Conservation (phyloP, 208 protist species). For the Wallacemonas sp. region DNA sequence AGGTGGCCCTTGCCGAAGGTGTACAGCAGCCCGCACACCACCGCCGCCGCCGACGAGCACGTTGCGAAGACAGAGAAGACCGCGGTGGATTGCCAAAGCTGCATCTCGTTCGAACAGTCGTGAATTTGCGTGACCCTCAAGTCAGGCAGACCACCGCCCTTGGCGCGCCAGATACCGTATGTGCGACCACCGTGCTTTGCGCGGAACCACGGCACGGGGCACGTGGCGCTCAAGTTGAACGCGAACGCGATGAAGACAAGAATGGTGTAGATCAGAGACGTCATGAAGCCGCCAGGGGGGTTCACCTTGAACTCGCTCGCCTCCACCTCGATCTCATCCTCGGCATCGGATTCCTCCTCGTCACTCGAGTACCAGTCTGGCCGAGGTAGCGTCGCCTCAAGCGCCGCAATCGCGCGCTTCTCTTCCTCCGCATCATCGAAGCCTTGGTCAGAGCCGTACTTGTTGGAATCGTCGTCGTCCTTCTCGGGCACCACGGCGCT, state of each 20-base stretch:
- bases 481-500: constrained; percentile 1
- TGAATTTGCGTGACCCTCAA: constrained; percentile 25
- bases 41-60: constrained; percentile 16
- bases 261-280: constrained; percentile 26
- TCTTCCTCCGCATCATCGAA: constrained; percentile 23
- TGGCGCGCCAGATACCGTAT: constrained; percentile 46
- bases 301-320: constrained; percentile 28
- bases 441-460: constrained; percentile 12
- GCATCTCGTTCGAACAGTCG: constrained; percentile 50
- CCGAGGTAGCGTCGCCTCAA: constrained; percentile 38
- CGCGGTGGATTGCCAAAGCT: constrained; percentile 42
- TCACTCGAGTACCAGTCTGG: constrained; percentile 53
- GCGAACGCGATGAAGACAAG: constrained; percentile 26
- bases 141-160: constrained; percentile 25
- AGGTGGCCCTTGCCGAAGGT: constrained; percentile 36
- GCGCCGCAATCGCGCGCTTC: constrained; percentile 22
- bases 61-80: constrained; percentile 41
- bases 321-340: constrained; percentile 19
- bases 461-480: constrained; percentile 11
- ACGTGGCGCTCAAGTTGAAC: constrained; percentile 39
- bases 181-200: constrained; percentile 19
- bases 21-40: constrained; percentile 30
- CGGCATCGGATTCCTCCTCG: constrained; percentile 22
- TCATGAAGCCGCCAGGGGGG: constrained; percentile 20
- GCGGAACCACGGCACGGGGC: constrained; percentile 42